Evolutionary conservation across 2,329 filamentous ascomycete genomes (phyloP).

Genomic region (Cercospora berteroae): DNA sequence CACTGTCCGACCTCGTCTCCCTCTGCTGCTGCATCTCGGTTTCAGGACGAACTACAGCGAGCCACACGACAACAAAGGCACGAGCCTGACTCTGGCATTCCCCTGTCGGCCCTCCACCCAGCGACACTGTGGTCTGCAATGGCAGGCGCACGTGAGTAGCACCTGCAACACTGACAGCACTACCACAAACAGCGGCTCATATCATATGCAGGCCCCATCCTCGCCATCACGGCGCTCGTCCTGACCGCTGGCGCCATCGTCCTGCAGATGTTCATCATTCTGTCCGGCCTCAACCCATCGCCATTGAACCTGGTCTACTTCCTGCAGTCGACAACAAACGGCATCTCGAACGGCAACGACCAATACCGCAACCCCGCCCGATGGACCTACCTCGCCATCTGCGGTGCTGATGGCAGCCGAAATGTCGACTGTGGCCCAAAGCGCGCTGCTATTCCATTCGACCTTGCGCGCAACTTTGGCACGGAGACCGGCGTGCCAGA

Average conservation of each 20-base stretch:
- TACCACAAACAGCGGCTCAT: neutral
- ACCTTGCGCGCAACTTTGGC: slow-evolving; percentile 59
- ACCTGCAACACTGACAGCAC: neutral
- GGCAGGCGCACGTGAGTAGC: slow-evolving; percentile 26
- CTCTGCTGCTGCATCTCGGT: neutral
- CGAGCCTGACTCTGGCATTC: neutral
- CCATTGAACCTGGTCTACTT: slow-evolving; percentile 79
- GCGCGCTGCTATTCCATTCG: slow-evolving; percentile 65
- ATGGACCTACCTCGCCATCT: slow-evolving; percentile 91
- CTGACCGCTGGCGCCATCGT: slow-evolving; percentile 62
- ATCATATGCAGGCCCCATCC: slow-evolving; percentile 51
- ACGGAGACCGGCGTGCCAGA: slow-evolving; percentile 54
- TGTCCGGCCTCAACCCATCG: slow-evolving; percentile 56
- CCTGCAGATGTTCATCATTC: slow-evolving; percentile 64
- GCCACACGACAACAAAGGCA: neutral
- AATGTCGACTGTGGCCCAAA: slow-evolving; percentile 61
- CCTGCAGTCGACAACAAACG: slow-evolving; percentile 72
- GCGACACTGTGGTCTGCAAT: slow-evolving; percentile 15
- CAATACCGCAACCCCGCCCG: slow-evolving; percentile 61
- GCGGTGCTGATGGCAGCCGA: slow-evolving; percentile 58
- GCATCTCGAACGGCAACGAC: slow-evolving; percentile 62
- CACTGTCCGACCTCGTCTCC: slow-evolving; percentile 6
- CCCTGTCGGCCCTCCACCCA: slow-evolving; percentile 9
- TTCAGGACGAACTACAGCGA: neutral
- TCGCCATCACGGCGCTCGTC: slow-evolving; percentile 59